Evolutionary conservation across 2,329 filamentous ascomycete species (phyloP).

Genomic region (Aspergillus quadrilineatus): DNA sequence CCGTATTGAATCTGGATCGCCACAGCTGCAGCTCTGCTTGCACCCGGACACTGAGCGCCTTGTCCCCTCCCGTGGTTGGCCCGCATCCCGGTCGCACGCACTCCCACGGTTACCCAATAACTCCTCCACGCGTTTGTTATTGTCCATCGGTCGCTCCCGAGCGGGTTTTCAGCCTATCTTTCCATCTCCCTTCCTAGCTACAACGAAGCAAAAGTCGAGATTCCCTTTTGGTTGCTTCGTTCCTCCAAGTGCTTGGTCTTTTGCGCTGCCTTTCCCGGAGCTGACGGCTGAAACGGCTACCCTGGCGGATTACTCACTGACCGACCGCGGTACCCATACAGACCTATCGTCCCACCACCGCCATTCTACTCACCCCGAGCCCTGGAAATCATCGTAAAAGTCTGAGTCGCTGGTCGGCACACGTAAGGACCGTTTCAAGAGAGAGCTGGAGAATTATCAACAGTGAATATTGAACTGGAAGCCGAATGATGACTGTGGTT

Average conservation of each 20-base stretch:
- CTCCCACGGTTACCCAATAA: slow-evolving; percentile 16
- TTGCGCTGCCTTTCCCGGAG: slow-evolving; percentile 5
- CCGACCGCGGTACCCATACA: slow-evolving; percentile 7
- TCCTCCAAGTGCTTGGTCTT: background rate
- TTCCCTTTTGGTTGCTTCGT: background rate
- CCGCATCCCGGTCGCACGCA: slow-evolving; percentile 20
- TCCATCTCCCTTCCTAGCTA: background rate
- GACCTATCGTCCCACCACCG: slow-evolving; percentile 1
- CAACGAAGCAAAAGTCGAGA: slow-evolving; percentile 5
- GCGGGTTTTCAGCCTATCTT: slow-evolving; percentile 11
- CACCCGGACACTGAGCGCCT: slow-evolving; percentile 13
- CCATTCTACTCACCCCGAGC: slow-evolving; percentile 2
- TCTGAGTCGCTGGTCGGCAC: slow-evolving; percentile 35
- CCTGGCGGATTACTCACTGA: slow-evolving; percentile 7
- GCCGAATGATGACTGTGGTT: slow-evolving; percentile 32
- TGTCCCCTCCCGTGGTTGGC: slow-evolving; percentile 18
- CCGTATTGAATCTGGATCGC: slow-evolving; percentile 11
- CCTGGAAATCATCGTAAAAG: slow-evolving; percentile 11
- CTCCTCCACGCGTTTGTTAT: slow-evolving; percentile 21
- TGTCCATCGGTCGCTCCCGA: slow-evolving; percentile 10
- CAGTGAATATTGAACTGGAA: slow-evolving; percentile 13
- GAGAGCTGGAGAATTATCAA: background rate
- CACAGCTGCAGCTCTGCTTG: slow-evolving; percentile 11
- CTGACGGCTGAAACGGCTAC: slow-evolving; percentile 12
- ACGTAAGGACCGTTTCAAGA: background rate